phyloP scores from a whole-genome alignment of 495 filamentous ascomycete genomes.

The Mycothermus thermophilus region DNA sequence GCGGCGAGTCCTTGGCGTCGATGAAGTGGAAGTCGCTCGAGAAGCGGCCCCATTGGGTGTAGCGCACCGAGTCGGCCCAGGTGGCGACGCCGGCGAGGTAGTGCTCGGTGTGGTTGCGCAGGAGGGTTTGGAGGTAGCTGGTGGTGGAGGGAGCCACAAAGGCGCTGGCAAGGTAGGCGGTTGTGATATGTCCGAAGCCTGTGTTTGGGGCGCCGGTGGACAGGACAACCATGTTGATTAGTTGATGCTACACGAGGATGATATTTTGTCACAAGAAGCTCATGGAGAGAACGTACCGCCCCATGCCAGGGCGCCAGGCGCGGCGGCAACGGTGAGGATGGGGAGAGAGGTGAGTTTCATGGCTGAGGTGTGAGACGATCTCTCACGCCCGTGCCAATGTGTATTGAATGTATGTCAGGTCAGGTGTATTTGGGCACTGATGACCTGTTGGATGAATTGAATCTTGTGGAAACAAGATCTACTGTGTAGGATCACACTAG shows the following conservation, averaged over 20 bases:
- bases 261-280: neutral
- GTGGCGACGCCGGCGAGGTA: slow-evolving; percentile 47
- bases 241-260: neutral
- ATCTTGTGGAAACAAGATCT: too few relatives aligned
- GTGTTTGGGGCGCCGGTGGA: slow-evolving; percentile 1
- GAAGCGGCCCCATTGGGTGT: slow-evolving; percentile 44
- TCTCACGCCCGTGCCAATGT: too few relatives aligned
- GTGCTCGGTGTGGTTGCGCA: slow-evolving; percentile 32
- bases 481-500: too few relatives aligned
- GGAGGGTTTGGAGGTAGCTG: slow-evolving; percentile 28
- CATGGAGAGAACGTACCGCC: slow-evolving; percentile 11
- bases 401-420: too few relatives aligned
- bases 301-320: slow-evolving; percentile 15
- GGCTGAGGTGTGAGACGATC: neutral
- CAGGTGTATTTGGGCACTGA: too few relatives aligned
- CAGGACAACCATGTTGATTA: neutral
- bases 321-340: slow-evolving; percentile 7
- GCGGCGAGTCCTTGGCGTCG: slow-evolving; percentile 54
- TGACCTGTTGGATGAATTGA: too few relatives aligned
- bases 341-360: slow-evolving; percentile 18
- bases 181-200: slow-evolving; percentile 47
- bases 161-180: slow-evolving; percentile 39
- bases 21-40: slow-evolving; percentile 54
- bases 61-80: slow-evolving; percentile 50
- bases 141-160: slow-evolving; percentile 29